These are phyloP conservation scores for Trypanosoma theileri DNA, from an alignment of 208 protist species.

Conservation along the genomic window DNA sequence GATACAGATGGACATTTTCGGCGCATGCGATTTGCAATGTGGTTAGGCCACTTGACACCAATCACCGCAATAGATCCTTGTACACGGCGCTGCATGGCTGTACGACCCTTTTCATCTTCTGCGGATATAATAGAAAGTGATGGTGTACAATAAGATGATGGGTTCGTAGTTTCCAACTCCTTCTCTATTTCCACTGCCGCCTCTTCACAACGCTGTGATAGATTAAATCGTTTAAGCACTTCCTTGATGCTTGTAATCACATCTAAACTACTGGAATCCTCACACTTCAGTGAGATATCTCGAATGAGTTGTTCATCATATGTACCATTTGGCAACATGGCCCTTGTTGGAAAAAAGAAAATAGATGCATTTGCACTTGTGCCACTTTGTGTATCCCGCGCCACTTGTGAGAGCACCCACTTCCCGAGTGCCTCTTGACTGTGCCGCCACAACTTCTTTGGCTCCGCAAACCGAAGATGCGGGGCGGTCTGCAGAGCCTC, in stretches of 20 bases:
- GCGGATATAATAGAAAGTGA: conserved; percentile 36
- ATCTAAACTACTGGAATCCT: conserved; percentile 34
- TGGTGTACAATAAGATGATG: conserved; percentile 20
- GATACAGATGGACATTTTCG: conserved; percentile 54
- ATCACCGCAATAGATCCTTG: conserved; percentile 66
- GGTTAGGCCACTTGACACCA: conserved; percentile 42
- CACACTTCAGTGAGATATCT: conserved; percentile 81
- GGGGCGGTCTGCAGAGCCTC: conserved; percentile 40
- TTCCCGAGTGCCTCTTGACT: conserved; percentile 85
- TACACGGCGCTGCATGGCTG: conserved; percentile 45
- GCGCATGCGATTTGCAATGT: conserved; percentile 18
- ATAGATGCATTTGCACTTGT: not conserved
- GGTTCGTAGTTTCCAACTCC: conserved; percentile 36
- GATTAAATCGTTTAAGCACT: conserved; percentile 50
- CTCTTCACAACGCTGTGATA: conserved; percentile 52
- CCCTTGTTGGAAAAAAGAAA: conserved; percentile 44
- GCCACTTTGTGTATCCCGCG: conserved; percentile 35
- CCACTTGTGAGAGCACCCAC: conserved; percentile 86
- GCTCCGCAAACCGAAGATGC: conserved; percentile 52
- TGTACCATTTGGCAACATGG: conserved; percentile 21
- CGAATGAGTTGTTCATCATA: conserved; percentile 86
- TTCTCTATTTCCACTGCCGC: conserved; percentile 38
- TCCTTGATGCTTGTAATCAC: conserved; percentile 36
- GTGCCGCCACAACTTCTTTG: conserved; percentile 83
- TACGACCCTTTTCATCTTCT: conserved; percentile 49